Evolutionary conservation across 352 stramenopile species (phyloP).

Genomic region (Paralagenidium karlingii): DNA sequence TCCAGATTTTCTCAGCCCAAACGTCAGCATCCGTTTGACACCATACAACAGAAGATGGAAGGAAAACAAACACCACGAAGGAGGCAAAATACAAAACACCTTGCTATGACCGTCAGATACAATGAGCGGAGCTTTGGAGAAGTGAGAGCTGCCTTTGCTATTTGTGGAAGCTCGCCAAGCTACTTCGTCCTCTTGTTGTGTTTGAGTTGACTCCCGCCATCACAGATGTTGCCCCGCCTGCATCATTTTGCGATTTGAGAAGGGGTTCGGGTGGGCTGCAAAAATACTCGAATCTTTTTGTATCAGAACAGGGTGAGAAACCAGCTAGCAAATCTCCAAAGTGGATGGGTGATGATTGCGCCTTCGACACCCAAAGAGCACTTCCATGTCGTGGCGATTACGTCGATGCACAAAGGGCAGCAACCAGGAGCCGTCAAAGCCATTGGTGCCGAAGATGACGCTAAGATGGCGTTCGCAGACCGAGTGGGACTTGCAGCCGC

Average conservation of each 20-base stretch:
- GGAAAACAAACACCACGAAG: too few relatives aligned
- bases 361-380: conserved; percentile 34
- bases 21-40: too few relatives aligned
- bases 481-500: conserved; percentile 44
- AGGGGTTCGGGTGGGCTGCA: too few relatives aligned
- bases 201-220: conserved; percentile 1
- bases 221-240: conserved; percentile 4
- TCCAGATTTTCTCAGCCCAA: too few relatives aligned
- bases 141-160: too few relatives aligned
- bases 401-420: conserved; percentile 29
- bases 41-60: too few relatives aligned
- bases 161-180: too few relatives aligned
- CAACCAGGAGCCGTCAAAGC: conserved; percentile 48
- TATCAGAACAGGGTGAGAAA: background rate
- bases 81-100: too few relatives aligned
- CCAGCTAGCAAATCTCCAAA: background rate
- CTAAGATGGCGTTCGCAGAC: conserved; percentile 52
- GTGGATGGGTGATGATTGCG: background rate
- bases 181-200: background rate
- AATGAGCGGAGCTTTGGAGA: too few relatives aligned
- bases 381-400: conserved; percentile 37
- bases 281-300: too few relatives aligned
- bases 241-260: background rate
- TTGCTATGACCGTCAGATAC: too few relatives aligned
- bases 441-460: conserved; percentile 64